phyloP scores from a whole-genome alignment of 495 filamentous ascomycete species.

The Bombardia bombarda region DNA sequence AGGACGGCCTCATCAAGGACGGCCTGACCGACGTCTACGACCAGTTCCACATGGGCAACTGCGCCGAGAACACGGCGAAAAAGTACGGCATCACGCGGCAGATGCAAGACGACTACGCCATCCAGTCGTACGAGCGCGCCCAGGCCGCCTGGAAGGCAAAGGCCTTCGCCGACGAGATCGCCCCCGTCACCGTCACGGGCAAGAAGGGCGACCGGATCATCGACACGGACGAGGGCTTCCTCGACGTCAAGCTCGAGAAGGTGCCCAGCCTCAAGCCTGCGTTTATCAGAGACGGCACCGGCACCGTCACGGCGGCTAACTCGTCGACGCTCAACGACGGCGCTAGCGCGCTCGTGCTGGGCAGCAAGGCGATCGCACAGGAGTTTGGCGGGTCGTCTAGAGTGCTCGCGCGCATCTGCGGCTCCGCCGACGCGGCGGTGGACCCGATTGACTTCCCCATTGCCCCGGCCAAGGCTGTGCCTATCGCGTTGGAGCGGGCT shows the following conservation, averaged over 20 bases:
- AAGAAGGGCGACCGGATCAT: conserved; percentile 78
- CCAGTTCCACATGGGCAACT: conserved; percentile 94
- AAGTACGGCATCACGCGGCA: conserved; percentile 72
- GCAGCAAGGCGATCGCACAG: conserved; percentile 64
- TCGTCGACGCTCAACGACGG: conserved; percentile 91
- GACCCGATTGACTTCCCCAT: conserved; percentile 95
- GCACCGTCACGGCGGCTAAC: conserved; percentile 92
- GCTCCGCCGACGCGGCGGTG: conserved; percentile 82
- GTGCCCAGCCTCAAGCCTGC: conserved; percentile 82
- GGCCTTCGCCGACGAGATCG: conserved; percentile 79
- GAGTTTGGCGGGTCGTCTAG: conserved; percentile 64
- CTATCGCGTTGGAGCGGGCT: conserved; percentile 78
- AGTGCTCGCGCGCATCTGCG: conserved; percentile 76
- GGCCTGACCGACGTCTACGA: conserved; percentile 96
- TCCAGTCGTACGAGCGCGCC: conserved; percentile 76
- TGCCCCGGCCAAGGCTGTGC: conserved; percentile 86
- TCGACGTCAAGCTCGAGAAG: conserved; percentile 76
- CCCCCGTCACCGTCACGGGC: conserved; percentile 71
- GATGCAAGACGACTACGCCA: conserved; percentile 84
- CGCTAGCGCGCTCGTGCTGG: conserved; percentile 82
- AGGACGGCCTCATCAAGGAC: conserved; percentile 92
- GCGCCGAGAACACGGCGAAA: conserved; percentile 92
- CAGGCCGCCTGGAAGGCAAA: conserved; percentile 81
- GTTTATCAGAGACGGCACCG: conserved; percentile 73
- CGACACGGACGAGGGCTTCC: conserved; percentile 78